phyloP scores from a whole-genome alignment of 2,329 filamentous ascomycete species.

The Acrodontium crateriforme region DNA sequence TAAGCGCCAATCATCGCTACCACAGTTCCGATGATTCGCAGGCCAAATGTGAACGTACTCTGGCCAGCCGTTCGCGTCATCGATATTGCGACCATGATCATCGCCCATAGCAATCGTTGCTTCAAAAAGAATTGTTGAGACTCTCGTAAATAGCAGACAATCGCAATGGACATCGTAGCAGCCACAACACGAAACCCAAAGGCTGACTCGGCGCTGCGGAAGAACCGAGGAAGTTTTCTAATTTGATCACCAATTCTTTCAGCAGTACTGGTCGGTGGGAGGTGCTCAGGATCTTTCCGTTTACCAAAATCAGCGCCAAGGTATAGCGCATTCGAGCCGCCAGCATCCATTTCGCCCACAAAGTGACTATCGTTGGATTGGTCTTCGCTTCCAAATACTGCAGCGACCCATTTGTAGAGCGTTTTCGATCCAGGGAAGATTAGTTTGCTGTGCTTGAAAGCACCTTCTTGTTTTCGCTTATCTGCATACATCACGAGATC shows the following conservation, averaged over 20 bases:
- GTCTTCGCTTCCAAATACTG: slow-evolving; percentile 39
- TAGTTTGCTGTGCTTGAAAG: slow-evolving; percentile 46
- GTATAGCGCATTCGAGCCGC: slow-evolving; percentile 41
- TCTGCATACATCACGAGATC: slow-evolving; percentile 58
- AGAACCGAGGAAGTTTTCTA: slow-evolving; percentile 42
- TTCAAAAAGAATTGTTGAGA: slow-evolving; percentile 54
- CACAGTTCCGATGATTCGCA: slow-evolving; percentile 52
- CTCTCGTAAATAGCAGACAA: slow-evolving; percentile 49
- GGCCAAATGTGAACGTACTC: slow-evolving; percentile 53
- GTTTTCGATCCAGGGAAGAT: slow-evolving; percentile 50
- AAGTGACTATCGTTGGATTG: slow-evolving; percentile 41
- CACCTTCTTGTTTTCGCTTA: slow-evolving; percentile 47
- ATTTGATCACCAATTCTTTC: slow-evolving; percentile 49
- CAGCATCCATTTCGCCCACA: slow-evolving; percentile 44
- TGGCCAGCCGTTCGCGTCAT: slow-evolving; percentile 58
- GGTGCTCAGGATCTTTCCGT: slow-evolving; percentile 59
- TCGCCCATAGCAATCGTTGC: slow-evolving; percentile 60
- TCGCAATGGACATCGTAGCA: slow-evolving; percentile 57
- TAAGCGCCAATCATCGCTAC: slow-evolving; percentile 52
- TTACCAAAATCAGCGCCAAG: slow-evolving; percentile 50
- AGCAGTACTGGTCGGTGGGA: slow-evolving; percentile 46
- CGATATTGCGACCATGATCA: slow-evolving; percentile 58
- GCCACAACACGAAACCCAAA: slow-evolving; percentile 61
- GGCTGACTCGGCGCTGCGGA: slow-evolving; percentile 49
- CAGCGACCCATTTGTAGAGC: slow-evolving; percentile 49